Percentiles rank a stretch among this genome's conserved stretches.
Evolutionary conservation across 352 stramenopile species (phyloP).

Genomic region (Halophytophthora polymorphica): DNA sequence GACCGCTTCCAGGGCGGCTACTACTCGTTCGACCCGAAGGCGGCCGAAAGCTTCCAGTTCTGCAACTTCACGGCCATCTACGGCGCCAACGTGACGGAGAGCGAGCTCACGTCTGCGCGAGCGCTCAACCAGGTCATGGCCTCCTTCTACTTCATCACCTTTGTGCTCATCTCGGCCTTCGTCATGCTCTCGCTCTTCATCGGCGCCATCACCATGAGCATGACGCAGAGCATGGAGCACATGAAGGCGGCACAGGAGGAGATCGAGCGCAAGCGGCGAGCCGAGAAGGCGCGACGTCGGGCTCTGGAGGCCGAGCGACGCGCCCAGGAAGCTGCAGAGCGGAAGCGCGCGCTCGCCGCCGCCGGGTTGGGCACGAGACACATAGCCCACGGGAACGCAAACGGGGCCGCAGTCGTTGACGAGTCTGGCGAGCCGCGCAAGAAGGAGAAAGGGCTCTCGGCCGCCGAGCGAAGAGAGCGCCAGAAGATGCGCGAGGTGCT

Average conservation of each 20-base stretch:
- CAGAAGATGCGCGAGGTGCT: constrained; percentile 76
- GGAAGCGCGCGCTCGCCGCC: constrained; percentile 23
- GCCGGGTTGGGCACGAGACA: background rate
- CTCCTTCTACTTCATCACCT: constrained; percentile 82
- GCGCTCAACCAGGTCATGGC: constrained; percentile 57
- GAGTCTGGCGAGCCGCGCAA: constrained; percentile 2
- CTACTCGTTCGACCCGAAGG: constrained; percentile 41
- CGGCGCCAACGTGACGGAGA: constrained; percentile 42
- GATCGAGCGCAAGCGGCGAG: constrained; percentile 47
- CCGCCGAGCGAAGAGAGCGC: constrained; percentile 50
- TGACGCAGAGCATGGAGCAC: constrained; percentile 87
- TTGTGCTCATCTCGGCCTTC: constrained; percentile 84
- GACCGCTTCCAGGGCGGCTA: constrained; percentile 65
- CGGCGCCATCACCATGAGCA: constrained; percentile 88
- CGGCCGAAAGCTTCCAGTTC: constrained; percentile 44
- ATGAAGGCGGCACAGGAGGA: constrained; percentile 82
- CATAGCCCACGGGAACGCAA: constrained; percentile 2
- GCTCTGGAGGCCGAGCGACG: constrained; percentile 45
- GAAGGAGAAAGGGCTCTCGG: constrained; percentile 45
- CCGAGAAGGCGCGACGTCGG: constrained; percentile 58
- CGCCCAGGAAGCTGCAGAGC: constrained; percentile 39
- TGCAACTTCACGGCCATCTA: constrained; percentile 65
- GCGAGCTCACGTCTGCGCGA: constrained; percentile 27
- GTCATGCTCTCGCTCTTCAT: constrained; percentile 91
- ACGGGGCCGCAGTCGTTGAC: background rate